Conservation (phyloP, 139 green algal genomes). For the Marvania coccoides region DNA sequence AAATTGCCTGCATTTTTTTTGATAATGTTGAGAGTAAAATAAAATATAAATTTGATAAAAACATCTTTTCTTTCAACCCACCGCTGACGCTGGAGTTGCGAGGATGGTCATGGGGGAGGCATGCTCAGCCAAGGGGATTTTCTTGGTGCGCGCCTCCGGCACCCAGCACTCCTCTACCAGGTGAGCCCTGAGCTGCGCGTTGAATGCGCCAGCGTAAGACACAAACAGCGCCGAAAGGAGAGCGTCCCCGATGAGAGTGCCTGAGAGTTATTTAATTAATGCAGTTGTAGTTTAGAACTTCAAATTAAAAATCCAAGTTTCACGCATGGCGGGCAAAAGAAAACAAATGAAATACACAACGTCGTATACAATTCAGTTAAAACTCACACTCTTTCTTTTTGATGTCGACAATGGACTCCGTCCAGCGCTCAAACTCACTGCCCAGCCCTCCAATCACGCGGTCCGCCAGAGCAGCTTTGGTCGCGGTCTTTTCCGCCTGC, state of each 20-base stretch:
- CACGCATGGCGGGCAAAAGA: too few species aligned
- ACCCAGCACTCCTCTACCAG: conserved; percentile 69
- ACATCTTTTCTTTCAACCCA: conserved; percentile 55
- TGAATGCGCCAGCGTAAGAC: conserved; percentile 82
- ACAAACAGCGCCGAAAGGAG: conserved; percentile 79
- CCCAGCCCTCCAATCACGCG: conserved; percentile 83
- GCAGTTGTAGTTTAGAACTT: too few species aligned
- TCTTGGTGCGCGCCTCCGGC: conserved; percentile 58
- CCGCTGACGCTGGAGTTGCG: conserved; percentile 15
- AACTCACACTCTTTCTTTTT: conserved; percentile 31
- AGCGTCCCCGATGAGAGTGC: conserved; percentile 66
- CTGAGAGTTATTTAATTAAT: too few species aligned
- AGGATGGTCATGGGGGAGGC: conserved; percentile 48
- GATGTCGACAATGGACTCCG: conserved; percentile 64
- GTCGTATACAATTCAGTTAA: too few species aligned
- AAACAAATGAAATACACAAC: too few species aligned
- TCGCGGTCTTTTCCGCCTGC: conserved; percentile 73
- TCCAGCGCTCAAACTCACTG: conserved; percentile 83
- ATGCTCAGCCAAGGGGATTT: conserved; percentile 55
- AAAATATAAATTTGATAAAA: conserved; percentile 39
- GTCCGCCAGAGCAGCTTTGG: conserved; percentile 78
- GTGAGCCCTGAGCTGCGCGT: conserved; percentile 58
- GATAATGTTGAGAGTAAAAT: neutral
- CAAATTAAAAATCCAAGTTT: too few species aligned
- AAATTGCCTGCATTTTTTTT: conserved; percentile 44